phyloP scores from a whole-genome alignment of 495 filamentous ascomycete species.

The Talaromyces liani region DNA sequence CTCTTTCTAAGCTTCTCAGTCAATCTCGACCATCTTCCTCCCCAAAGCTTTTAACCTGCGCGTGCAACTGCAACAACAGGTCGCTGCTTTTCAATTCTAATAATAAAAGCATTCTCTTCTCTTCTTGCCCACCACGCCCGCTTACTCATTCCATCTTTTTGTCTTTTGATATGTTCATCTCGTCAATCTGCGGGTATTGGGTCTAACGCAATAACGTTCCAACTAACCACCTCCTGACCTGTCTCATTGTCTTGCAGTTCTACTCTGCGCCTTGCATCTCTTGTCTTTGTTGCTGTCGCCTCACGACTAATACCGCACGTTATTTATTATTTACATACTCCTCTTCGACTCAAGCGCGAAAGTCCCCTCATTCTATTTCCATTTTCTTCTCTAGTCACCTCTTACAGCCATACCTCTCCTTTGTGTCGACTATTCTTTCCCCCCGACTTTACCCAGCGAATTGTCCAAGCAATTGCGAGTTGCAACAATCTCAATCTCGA shows the following conservation, averaged over 20 bases:
- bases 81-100: neutral
- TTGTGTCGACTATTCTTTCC: neutral
- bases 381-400: neutral
- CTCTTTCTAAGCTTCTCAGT: neutral
- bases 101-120: neutral
- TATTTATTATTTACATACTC: constrained; percentile 1
- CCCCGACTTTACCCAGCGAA: neutral
- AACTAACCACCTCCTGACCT: constrained; percentile 2
- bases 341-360: neutral
- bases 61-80: neutral
- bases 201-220: neutral
- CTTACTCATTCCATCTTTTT: neutral
- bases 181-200: neutral
- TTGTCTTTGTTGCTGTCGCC: neutral
- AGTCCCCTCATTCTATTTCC: neutral
- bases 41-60: neutral
- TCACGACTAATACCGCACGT: neutral
- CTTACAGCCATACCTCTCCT: neutral
- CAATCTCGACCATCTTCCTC: neutral
- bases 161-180: neutral
- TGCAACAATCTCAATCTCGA: neutral
- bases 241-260: constrained; percentile 4
- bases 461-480: neutral
- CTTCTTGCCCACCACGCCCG: neutral
- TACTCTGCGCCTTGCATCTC: constrained; percentile 4